phyloP scores from a whole-genome alignment of 2,329 filamentous ascomycete species.

The Grosmannia serpens region DNA sequence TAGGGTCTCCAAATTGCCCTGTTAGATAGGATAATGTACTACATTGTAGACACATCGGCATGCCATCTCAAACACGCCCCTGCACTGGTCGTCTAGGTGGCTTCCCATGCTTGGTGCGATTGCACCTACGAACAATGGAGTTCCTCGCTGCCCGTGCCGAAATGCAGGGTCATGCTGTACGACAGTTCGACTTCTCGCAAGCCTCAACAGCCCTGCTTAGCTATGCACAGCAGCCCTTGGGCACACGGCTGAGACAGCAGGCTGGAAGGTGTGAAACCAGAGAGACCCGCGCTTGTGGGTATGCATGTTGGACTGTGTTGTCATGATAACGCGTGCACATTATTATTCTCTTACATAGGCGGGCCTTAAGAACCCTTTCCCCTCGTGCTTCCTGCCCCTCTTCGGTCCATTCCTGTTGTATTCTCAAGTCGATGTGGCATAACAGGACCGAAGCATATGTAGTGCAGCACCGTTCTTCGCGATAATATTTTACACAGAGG shows the following conservation, averaged over 20 bases:
- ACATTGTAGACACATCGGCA: neutral
- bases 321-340: neutral
- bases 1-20: too few relatives aligned
- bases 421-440: neutral
- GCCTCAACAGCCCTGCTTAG: neutral
- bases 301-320: neutral
- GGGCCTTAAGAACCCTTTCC: neutral
- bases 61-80: neutral
- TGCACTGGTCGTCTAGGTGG: neutral
- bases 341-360: neutral
- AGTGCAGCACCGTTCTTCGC: neutral
- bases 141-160: neutral
- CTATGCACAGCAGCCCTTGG: neutral
- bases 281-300: neutral
- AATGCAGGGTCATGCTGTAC: neutral
- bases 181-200: neutral
- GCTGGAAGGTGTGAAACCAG: neutral
- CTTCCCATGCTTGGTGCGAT: neutral
- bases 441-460: neutral
- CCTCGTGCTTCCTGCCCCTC: neutral
- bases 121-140: neutral
- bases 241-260: neutral
- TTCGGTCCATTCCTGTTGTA: neutral
- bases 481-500: neutral
- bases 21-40: neutral